A percentile compares a stretch with the other conserved stretches of the same genome.
Evolutionary conservation across 2,329 filamentous ascomycete species (phyloP).

Genomic region (Xylaria multiplex): DNA sequence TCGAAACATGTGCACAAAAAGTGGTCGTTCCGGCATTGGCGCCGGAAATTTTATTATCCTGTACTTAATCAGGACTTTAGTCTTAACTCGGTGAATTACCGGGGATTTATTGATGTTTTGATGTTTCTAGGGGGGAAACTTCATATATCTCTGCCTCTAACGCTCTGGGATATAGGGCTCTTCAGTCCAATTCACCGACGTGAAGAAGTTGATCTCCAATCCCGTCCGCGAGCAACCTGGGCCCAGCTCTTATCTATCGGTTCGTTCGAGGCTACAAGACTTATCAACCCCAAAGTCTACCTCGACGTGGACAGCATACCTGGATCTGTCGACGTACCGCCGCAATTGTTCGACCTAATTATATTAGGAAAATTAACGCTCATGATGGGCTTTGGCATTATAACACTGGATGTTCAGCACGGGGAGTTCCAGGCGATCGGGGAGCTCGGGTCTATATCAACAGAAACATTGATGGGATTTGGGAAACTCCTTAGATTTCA

Average conservation of each 20-base stretch:
- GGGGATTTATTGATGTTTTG: too few relatives aligned
- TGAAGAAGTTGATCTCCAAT: background rate
- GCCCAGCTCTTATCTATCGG: background rate
- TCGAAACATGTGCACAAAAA: background rate
- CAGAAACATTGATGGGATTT: conserved; percentile 1
- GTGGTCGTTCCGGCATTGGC: conserved; percentile 16
- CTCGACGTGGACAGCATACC: conserved; percentile 13
- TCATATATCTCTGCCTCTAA: too few relatives aligned
- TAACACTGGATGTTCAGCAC: background rate
- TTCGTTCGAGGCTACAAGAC: too few relatives aligned
- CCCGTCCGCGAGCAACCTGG: conserved; percentile 6
- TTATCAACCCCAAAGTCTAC: background rate
- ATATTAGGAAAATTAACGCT: background rate
- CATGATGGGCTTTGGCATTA: background rate
- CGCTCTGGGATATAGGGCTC: too few relatives aligned
- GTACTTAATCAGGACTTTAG: too few relatives aligned
- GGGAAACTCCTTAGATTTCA: conserved; percentile 16
- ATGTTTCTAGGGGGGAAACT: too few relatives aligned
- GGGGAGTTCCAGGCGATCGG: background rate
- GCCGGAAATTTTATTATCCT: conserved; percentile 10
- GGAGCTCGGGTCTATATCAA: background rate
- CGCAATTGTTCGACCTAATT: background rate
- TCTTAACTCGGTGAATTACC: too few relatives aligned
- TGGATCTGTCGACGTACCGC: background rate
- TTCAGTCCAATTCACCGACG: too few relatives aligned